phyloP scores from a whole-genome alignment of 176 grass and related monocot species.

The Urochloa ruziziensis region DNA sequence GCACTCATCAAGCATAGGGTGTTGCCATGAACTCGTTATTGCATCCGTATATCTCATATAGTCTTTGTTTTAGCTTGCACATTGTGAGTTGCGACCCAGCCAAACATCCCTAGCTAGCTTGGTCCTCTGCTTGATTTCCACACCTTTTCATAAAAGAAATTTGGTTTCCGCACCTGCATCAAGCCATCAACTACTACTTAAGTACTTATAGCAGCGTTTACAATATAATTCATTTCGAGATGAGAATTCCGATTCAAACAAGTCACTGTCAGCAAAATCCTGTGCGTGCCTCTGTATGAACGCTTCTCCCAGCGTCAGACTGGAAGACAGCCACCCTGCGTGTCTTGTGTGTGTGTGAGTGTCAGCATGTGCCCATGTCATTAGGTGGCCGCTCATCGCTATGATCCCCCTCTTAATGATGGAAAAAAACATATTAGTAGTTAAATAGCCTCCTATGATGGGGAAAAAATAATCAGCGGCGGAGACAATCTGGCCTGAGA shows the following conservation, averaged over 20 bases:
- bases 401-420: not conserved
- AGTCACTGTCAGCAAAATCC: not conserved
- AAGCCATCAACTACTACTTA: not conserved
- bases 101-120: too few species aligned
- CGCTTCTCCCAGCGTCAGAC: not conserved
- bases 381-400: slow-evolving; percentile 23
- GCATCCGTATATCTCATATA: too few species aligned
- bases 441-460: slow-evolving; percentile 9
- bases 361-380: slow-evolving; percentile 40
- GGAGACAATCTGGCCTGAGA: slow-evolving; percentile 41
- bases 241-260: not conserved
- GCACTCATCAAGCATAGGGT: too few species aligned
- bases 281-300: not conserved
- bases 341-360: not conserved
- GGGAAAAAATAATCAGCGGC: not conserved
- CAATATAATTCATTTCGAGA: not conserved
- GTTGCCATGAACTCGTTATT: too few species aligned
- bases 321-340: not conserved
- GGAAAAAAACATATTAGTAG: slow-evolving; percentile 15
- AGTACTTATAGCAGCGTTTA: not conserved
- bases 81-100: too few species aligned
- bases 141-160: not conserved
- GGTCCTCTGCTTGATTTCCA: not conserved
- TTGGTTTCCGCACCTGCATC: too few species aligned
- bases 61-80: too few species aligned